Percentiles rank a stretch among this genome's conserved stretches.
Evolutionary conservation across 805 yeast species (phyloP).

Genomic region (Lipomyces sp.): DNA sequence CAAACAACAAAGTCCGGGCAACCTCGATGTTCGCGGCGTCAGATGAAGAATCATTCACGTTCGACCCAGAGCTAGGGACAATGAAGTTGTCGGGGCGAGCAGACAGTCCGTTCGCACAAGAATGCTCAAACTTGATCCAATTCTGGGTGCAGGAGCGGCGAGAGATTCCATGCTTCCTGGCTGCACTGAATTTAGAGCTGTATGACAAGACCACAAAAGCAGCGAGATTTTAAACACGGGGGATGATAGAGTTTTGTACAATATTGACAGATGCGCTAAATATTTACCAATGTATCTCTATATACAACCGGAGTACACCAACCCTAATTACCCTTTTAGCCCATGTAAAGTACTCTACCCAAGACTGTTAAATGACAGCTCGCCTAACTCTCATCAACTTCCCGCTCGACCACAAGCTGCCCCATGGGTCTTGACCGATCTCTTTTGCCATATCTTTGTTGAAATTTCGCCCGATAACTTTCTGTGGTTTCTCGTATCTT

Average conservation of each 20-base stretch:
- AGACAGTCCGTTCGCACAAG: constrained; percentile 44
- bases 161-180: constrained; percentile 77
- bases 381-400: background rate
- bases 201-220: constrained; percentile 52
- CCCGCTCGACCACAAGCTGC: constrained; percentile 13
- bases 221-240: constrained; percentile 17
- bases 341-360: background rate
- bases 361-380: background rate
- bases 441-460: constrained; percentile 13
- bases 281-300: background rate
- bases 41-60: constrained; percentile 54
- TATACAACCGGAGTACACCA: background rate
- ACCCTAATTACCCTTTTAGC: background rate
- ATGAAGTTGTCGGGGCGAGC: constrained; percentile 53
- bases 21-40: constrained; percentile 53
- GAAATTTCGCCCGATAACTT: constrained; percentile 20
- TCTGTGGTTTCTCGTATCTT: constrained; percentile 26
- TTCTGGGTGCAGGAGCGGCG: constrained; percentile 71
- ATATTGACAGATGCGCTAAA: background rate
- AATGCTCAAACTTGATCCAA: constrained; percentile 58
- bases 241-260: background rate
- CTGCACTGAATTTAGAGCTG: constrained; percentile 71
- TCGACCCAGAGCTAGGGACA: constrained; percentile 61
- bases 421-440: constrained; percentile 7
- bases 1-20: constrained; percentile 60